Evolutionary conservation across 2,329 filamentous ascomycete genomes (phyloP).

Genomic region (Apiospora sp.): DNA sequence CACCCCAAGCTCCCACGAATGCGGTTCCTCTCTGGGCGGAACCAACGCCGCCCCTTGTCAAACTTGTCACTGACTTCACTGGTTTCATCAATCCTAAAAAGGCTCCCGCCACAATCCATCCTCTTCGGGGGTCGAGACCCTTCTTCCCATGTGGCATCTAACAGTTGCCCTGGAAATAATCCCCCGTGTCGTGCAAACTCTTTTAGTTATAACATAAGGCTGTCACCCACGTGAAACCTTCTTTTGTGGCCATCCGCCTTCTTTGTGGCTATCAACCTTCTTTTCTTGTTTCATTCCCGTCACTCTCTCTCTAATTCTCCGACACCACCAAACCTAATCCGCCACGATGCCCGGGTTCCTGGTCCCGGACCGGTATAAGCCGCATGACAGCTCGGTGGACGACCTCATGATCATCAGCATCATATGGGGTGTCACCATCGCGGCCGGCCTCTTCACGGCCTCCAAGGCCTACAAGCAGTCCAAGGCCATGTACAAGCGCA

Average conservation of each 20-base stretch:
- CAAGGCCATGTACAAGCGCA: conserved; percentile 33
- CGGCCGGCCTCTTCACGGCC: conserved; percentile 39
- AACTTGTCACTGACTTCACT: neutral
- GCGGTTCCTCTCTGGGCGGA: neutral
- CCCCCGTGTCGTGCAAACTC: neutral
- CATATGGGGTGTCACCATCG: conserved; percentile 42
- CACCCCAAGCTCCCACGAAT: neutral
- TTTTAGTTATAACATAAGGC: neutral
- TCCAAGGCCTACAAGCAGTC: conserved; percentile 43
- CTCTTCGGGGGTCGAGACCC: neutral
- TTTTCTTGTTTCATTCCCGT: too few relatives aligned
- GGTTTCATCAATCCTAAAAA: neutral
- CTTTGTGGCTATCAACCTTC: too few relatives aligned
- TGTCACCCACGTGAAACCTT: neutral
- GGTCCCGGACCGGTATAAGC: neutral
- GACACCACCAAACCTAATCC: neutral
- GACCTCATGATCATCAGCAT: conserved; percentile 43
- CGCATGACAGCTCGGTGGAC: neutral
- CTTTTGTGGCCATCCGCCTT: neutral
- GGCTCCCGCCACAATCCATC: neutral
- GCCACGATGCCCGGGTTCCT: conserved; percentile 14
- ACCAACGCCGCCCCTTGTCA: neutral
- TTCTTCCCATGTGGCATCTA: neutral
- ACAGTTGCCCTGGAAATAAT: too few relatives aligned
- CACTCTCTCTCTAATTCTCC: too few relatives aligned